phyloP scores from a whole-genome alignment of 225 moss, liverwort and hornwort species.

The Marchantia paleacea region DNA sequence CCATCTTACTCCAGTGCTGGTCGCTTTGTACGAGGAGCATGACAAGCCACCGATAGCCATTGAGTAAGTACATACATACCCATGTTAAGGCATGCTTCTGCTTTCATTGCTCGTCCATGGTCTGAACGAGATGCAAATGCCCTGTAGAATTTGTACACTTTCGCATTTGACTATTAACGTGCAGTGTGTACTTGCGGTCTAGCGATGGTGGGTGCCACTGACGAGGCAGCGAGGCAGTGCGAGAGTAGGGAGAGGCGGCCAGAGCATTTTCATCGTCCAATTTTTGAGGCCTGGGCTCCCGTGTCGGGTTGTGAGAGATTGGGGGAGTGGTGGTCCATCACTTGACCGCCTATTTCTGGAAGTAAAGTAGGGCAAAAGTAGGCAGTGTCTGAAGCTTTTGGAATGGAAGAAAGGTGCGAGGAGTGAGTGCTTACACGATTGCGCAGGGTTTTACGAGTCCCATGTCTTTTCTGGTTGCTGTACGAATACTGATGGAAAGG shows the following conservation, averaged over 20 bases:
- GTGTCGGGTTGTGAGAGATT: background rate
- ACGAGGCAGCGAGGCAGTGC: too few species aligned
- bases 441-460: background rate
- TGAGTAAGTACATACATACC: conserved; percentile 56
- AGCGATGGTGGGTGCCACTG: too few species aligned
- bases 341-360: background rate
- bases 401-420: background rate
- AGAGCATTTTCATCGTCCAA: background rate
- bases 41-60: conserved; percentile 78
- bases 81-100: background rate
- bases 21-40: conserved; percentile 75
- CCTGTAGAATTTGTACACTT: background rate
- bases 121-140: background rate
- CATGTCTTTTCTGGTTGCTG: background rate
- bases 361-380: background rate
- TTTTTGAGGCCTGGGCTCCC: background rate
- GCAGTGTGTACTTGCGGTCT: background rate
- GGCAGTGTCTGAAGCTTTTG: background rate
- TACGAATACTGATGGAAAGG: background rate
- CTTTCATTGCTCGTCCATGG: background rate
- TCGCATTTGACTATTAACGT: background rate
- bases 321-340: background rate
- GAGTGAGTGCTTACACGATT: background rate
- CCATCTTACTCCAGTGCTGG: conserved; percentile 52
- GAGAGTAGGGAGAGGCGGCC: background rate